Percentiles rank a stretch among this genome's conserved stretches.
phyloP scores from a whole-genome alignment of 441 rosid genomes.

The Gossypium gossypioides region DNA sequence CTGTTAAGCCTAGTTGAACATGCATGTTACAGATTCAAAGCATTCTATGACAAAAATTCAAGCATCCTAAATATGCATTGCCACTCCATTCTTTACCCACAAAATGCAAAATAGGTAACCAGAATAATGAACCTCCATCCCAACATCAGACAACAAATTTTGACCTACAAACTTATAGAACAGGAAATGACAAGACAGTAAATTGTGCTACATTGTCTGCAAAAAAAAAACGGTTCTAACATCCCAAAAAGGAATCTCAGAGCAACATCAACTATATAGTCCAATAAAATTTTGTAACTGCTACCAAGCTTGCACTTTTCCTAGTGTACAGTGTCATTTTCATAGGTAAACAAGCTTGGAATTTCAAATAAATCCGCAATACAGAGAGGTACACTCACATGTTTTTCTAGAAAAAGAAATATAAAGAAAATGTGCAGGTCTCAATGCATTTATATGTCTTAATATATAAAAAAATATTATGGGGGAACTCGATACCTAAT shows the following conservation, averaged over 20 bases:
- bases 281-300: not conserved
- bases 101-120: not conserved
- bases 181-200: not conserved
- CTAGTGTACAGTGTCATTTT: not conserved
- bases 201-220: not conserved
- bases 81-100: not conserved
- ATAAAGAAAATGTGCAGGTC: not conserved
- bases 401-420: not conserved
- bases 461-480: not conserved
- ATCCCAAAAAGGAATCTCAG: not conserved
- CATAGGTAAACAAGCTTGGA: not conserved
- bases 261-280: not conserved
- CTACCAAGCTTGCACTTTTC: not conserved
- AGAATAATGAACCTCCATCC: not conserved
- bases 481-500: not conserved
- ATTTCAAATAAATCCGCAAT: constrained; percentile 9
- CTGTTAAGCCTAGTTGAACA: too few relatives aligned
- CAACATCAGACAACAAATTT: not conserved
- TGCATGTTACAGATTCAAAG: too few relatives aligned
- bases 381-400: not conserved
- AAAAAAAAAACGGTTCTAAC: not conserved
- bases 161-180: not conserved
- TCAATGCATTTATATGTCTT: not conserved
- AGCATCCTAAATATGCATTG: too few relatives aligned
- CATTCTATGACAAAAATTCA: too few relatives aligned